Percentiles rank a stretch among this genome's conserved stretches.
These are phyloP conservation scores for Tetrapisispora pingtungensis DNA, from an alignment of 805 yeast species.

Conservation along the genomic window DNA sequence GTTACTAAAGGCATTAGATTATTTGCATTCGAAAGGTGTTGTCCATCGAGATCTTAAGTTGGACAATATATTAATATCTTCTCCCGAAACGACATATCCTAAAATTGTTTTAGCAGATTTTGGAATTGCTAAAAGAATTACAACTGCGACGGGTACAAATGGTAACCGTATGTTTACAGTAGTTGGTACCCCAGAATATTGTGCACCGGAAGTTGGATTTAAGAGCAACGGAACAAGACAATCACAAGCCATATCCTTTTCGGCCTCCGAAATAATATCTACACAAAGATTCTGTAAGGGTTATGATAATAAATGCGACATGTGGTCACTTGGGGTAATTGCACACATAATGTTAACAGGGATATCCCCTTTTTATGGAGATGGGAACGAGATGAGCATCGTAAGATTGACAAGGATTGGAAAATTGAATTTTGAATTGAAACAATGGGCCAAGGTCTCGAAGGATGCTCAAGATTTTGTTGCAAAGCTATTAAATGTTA, in stretches of 20 bases:
- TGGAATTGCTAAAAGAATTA: conserved; percentile 53
- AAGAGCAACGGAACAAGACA: conserved; percentile 17
- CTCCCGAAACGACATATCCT: conserved; percentile 40
- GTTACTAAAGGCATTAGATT: conserved; percentile 43
- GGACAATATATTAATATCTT: conserved; percentile 50
- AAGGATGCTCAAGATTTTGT: conserved; percentile 39
- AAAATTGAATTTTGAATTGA: conserved; percentile 29
- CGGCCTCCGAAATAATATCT: not conserved
- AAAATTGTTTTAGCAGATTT: conserved; percentile 57
- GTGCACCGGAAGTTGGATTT: conserved; percentile 62
- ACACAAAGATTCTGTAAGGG: conserved; percentile 22
- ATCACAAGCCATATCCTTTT: not conserved
- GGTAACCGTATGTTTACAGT: conserved; percentile 38
- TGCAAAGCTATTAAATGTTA: conserved; percentile 30
- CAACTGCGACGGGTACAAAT: conserved; percentile 26
- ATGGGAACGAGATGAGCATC: conserved; percentile 34
- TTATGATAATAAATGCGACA: conserved; percentile 49
- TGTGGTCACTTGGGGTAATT: conserved; percentile 62
- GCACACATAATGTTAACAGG: conserved; percentile 52
- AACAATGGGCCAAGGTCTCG: conserved; percentile 37
- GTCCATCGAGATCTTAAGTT: conserved; percentile 59
- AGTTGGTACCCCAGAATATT: conserved; percentile 59
- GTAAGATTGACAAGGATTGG: conserved; percentile 36
- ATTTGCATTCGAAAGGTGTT: conserved; percentile 44
- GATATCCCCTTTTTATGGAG: conserved; percentile 50